phyloP scores from a whole-genome alignment of 2,329 filamentous ascomycete species.

The Beauveria brongniartii region DNA sequence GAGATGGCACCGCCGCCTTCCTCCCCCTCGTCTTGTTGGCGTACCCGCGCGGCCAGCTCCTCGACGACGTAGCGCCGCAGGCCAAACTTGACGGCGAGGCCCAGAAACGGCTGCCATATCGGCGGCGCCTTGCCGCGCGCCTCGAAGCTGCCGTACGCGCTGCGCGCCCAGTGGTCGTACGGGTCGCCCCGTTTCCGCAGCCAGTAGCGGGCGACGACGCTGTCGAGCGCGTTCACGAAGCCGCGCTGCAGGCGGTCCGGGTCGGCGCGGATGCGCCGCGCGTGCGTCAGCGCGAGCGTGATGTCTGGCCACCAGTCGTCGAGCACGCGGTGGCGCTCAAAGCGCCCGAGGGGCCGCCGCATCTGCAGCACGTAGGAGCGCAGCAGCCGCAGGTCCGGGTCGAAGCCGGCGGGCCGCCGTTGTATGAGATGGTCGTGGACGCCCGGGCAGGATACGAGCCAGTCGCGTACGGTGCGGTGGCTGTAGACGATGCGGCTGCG shows the following conservation, averaged over 20 bases:
- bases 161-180: constrained; percentile 27
- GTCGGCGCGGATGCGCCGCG: constrained; percentile 20
- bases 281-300: constrained; percentile 28
- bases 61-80: constrained; percentile 20
- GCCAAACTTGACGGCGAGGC: constrained; percentile 26
- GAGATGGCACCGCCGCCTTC: background rate
- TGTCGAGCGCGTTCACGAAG: constrained; percentile 22
- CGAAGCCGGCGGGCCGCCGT: constrained; percentile 15
- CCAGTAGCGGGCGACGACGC: constrained; percentile 25
- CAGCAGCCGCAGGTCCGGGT: constrained; percentile 24
- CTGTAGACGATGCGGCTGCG: constrained; percentile 21
- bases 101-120: constrained; percentile 23
- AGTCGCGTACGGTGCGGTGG: constrained; percentile 28
- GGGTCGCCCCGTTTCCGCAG: constrained; percentile 17
- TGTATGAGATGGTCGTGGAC: constrained; percentile 16
- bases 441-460: constrained; percentile 19
- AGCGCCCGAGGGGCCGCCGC: constrained; percentile 24
- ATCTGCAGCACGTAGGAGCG: constrained; percentile 26
- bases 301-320: constrained; percentile 33
- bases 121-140: constrained; percentile 22
- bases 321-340: constrained; percentile 28
- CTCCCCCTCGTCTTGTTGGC: background rate
- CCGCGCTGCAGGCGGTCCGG: constrained; percentile 10
- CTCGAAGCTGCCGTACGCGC: constrained; percentile 24
- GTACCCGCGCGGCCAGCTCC: constrained; percentile 14